Conservation (phyloP, 106 monocot genomes). For the Agapanthus africanus region DNA sequence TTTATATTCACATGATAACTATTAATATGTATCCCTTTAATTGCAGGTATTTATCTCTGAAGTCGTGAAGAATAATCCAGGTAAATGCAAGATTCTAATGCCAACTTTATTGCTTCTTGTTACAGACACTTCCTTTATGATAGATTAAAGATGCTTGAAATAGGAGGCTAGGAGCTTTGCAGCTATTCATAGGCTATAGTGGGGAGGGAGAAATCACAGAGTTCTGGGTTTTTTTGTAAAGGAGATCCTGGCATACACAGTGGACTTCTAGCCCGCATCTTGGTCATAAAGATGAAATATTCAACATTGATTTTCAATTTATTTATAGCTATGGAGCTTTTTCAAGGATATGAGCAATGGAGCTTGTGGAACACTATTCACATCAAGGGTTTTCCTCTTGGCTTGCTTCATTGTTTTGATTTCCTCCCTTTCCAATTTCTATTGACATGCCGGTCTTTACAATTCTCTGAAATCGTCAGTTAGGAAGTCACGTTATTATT, state of each 20-base stretch:
- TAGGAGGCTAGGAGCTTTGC: constrained; percentile 69
- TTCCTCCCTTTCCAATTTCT: constrained; percentile 11
- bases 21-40: no score
- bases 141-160: constrained; percentile 60
- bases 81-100: constrained; percentile 20
- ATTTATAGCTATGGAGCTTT: constrained; percentile 43
- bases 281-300: constrained; percentile 25
- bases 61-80: constrained; percentile 21
- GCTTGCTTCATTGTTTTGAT: constrained; percentile 47
- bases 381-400: constrained; percentile 44
- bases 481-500: no score
- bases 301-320: constrained; percentile 36
- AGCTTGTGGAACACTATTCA: constrained; percentile 61
- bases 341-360: constrained; percentile 46
- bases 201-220: constrained; percentile 59
- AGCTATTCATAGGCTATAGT: constrained; percentile 36
- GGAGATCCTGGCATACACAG: constrained; percentile 21
- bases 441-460: constrained; percentile 3
- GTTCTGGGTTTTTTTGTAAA: constrained; percentile 28
- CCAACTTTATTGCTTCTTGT: constrained; percentile 19
- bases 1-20: no score
- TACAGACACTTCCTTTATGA: constrained; percentile 53
- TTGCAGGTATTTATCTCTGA: no score
- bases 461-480: neutral
- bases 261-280: constrained; percentile 31